phyloP scores from a whole-genome alignment of 116 monocot genomes.

The Cymodocea nodosa region DNA sequence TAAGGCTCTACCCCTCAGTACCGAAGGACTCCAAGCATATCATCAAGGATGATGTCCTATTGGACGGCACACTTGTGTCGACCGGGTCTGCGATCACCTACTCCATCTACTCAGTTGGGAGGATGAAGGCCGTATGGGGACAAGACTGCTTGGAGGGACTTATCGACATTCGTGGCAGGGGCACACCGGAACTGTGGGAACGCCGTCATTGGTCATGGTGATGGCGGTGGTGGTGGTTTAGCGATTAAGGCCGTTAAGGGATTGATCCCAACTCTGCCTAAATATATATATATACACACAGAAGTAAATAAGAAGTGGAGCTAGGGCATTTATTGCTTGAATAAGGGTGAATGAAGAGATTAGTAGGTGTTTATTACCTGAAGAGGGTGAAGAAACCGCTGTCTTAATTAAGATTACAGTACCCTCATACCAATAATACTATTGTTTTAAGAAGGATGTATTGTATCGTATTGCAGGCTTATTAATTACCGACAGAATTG shows the following conservation, averaged over 20 bases:
- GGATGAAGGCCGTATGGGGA: conserved; percentile 76
- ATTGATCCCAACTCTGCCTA: no score
- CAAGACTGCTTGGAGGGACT: conserved; percentile 21
- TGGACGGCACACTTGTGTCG: conserved; percentile 40
- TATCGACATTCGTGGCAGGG: neutral
- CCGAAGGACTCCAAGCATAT: conserved; percentile 69
- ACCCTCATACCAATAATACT: no score
- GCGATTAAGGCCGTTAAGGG: neutral
- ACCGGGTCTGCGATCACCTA: conserved; percentile 54
- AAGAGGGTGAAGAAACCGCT: no score
- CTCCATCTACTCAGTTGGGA: conserved; percentile 65
- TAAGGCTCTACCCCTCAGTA: conserved; percentile 78
- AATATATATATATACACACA: no score
- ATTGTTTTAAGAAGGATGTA: no score
- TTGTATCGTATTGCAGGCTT: no score
- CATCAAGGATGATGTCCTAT: conserved; percentile 25
- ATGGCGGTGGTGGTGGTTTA: neutral
- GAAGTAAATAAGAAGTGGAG: no score
- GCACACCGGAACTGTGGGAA: neutral
- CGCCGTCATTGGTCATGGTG: neutral
- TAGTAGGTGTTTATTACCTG: no score
- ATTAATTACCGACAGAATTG: no score
- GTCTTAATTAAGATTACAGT: no score
- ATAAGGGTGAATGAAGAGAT: no score
- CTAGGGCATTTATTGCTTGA: no score